phyloP scores from a whole-genome alignment of 257 asterid genomes.

The Vinca minor region DNA sequence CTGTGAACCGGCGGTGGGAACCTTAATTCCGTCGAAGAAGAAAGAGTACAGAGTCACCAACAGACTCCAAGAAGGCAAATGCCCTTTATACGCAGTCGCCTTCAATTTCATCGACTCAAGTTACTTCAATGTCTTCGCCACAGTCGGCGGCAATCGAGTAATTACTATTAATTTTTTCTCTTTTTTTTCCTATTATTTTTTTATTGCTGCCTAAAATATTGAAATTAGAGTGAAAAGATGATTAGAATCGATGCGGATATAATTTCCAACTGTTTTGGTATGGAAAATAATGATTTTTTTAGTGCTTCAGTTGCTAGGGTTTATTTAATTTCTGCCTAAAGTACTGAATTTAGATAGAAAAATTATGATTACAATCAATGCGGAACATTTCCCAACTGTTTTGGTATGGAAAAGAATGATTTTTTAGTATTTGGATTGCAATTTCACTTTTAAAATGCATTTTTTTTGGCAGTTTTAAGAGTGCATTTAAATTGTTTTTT shows the following conservation, averaged over 20 bases:
- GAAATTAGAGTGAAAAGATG: background rate
- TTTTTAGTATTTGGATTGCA: background rate
- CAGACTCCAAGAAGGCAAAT: slow-evolving; percentile 87
- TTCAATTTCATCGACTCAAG: slow-evolving; percentile 87
- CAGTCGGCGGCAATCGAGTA: slow-evolving; percentile 93
- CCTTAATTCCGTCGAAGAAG: slow-evolving; percentile 63
- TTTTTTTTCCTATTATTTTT: background rate
- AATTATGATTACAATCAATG: background rate
- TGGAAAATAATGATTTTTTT: slow-evolving; percentile 4
- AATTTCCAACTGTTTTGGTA: background rate
- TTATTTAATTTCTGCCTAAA: no score
- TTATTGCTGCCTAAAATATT: background rate
- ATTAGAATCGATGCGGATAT: background rate
- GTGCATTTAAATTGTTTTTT: no score
- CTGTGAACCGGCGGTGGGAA: slow-evolving; percentile 79
- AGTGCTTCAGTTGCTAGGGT: no score
- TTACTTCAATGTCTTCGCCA: slow-evolving; percentile 84
- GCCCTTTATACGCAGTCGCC: slow-evolving; percentile 82
- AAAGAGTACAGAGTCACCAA: slow-evolving; percentile 81
- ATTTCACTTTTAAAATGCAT: no score
- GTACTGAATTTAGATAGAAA: background rate
- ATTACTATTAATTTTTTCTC: background rate
- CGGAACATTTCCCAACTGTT: background rate
- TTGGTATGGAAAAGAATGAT: background rate
- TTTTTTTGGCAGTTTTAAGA: no score